Conservation (phyloP, 2,329 filamentous ascomycete species). For the Fusarium dimerum region DNA sequence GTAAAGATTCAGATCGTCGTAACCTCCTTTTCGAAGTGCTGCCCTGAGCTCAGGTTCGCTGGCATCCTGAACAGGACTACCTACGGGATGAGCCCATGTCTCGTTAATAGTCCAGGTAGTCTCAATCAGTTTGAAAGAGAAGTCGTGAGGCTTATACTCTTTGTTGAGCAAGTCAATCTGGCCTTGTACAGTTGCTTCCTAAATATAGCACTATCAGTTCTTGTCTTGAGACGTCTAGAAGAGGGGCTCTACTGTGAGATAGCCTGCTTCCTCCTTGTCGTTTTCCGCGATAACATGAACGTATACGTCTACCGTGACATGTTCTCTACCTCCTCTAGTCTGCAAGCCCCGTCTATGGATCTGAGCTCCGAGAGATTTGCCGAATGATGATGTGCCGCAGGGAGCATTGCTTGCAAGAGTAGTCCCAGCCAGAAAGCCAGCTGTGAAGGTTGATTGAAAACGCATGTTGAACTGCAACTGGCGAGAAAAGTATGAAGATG, state of each 20-base stretch:
- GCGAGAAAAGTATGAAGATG: no score
- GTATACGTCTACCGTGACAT: slow-evolving; percentile 10
- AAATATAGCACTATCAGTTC: rapidly evolving
- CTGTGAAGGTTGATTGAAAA: slow-evolving; percentile 3
- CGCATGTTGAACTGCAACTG: background rate
- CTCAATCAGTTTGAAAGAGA: slow-evolving; percentile 11
- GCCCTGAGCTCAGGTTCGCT: slow-evolving; percentile 1
- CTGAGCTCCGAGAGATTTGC: background rate
- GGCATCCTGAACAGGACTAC: background rate
- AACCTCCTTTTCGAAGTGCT: slow-evolving; percentile 10
- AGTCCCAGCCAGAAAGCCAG: slow-evolving; percentile 1
- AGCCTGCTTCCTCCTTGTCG: slow-evolving; percentile 12
- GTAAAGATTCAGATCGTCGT: slow-evolving; percentile 13
- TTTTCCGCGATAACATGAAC: slow-evolving; percentile 10
- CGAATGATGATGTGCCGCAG: slow-evolving; percentile 8
- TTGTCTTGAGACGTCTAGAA: background rate
- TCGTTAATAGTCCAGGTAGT: slow-evolving; percentile 6
- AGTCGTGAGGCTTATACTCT: slow-evolving; percentile 4
- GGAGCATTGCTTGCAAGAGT: background rate
- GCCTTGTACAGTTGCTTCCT: slow-evolving; percentile 4
- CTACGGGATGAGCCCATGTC: slow-evolving; percentile 2
- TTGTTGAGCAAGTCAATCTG: slow-evolving; percentile 7
- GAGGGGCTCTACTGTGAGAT: background rate
- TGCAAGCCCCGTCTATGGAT: background rate
- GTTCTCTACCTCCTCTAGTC: background rate